Base-by-base conservation (phyloP, 1,284 basidiomycete species). In the Ustilago shanxiensis region DNA sequence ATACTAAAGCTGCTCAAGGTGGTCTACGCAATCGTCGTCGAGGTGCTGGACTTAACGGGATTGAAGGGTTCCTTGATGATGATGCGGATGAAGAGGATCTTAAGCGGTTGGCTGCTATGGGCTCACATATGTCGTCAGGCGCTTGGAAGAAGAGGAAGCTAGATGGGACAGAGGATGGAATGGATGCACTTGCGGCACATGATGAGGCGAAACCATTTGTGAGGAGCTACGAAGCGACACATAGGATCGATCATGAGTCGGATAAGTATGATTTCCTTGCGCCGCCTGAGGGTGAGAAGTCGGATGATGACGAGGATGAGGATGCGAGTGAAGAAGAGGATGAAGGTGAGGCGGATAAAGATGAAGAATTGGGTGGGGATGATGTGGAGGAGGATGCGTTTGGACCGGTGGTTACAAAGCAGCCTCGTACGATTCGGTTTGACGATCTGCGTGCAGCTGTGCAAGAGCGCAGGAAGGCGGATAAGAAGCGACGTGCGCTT, bases 81-180 rank as follows among this genome's bases (percentile, higher is more conserved):
- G 84, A 85, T 58, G 83, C 77, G 6, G 82, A 83, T 22, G 82
- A 83, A 18, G 84, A 83, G 26, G 71, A 79, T 28, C 60, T 82
- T 26, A 66, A 65, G 37, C 56, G 79, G 13, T 20, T 58, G 6
- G 68, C 78, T 14, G 66, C 61, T n/a, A 54, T 63, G 70, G 69
- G 65, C 5, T 45, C 44, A 64, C 72, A 41, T 55, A 56, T n/a
- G 69, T 68, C 54, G 20, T 44, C 63, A 4, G 20, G 41, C 2
- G 60, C 24, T 14, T 71, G 64, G 61, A 73, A 79, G 54, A 78
- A 79, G 70, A 41, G 79, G 1, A 79, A 81, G 65, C 50, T 80
- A 16, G 74, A 80, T 24, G 77, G 76, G 4, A 76, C 72, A 3
- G 74, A 79, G 33, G 83, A 84, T 51, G 80, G 75, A 7, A 68